These are phyloP conservation scores for Uncinocarpus reesii DNA, from an alignment of 2,329 filamentous ascomycete species.

Conservation along the genomic window DNA sequence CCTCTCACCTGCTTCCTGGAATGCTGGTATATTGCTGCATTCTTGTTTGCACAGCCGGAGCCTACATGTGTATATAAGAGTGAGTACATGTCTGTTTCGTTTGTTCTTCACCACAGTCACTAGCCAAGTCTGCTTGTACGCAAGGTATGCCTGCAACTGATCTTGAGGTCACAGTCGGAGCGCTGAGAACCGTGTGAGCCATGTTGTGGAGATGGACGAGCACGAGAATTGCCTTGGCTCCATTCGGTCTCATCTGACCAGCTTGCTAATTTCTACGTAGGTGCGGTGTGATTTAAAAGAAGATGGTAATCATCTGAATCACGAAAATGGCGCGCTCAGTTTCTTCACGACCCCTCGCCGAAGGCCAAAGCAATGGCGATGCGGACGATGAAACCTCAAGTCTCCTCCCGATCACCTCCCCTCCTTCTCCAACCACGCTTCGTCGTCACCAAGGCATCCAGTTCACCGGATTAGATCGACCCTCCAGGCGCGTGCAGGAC, in stretches of 20 bases:
- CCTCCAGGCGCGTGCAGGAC: slow-evolving; percentile 9
- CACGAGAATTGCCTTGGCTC: no score
- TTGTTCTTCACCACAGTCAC: not conserved
- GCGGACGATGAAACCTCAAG: slow-evolving; percentile 12
- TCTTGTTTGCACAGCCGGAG: not conserved
- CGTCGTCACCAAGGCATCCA: slow-evolving; percentile 13
- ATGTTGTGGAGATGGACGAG: no score
- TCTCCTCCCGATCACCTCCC: slow-evolving; percentile 14
- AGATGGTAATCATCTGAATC: slow-evolving; percentile 4
- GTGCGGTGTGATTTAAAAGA: not conserved
- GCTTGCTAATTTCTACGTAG: not conserved
- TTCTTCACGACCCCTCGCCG: slow-evolving; percentile 5
- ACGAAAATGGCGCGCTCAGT: slow-evolving; percentile 13
- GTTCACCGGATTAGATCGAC: slow-evolving; percentile 16
- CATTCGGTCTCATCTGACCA: not conserved
- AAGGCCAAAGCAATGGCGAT: slow-evolving; percentile 7
- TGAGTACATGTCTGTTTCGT: slow-evolving; percentile 8
- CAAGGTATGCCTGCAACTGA: no score
- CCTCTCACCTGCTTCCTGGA: not conserved
- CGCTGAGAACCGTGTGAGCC: no score
- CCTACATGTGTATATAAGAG: not conserved
- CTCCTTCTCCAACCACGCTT: slow-evolving; percentile 14
- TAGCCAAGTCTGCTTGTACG: not conserved
- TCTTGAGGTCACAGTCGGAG: no score
- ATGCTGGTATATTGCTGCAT: not conserved